Evolutionary conservation across 495 filamentous ascomycete species (phyloP).

Genomic region (Penicillium fimorum): DNA sequence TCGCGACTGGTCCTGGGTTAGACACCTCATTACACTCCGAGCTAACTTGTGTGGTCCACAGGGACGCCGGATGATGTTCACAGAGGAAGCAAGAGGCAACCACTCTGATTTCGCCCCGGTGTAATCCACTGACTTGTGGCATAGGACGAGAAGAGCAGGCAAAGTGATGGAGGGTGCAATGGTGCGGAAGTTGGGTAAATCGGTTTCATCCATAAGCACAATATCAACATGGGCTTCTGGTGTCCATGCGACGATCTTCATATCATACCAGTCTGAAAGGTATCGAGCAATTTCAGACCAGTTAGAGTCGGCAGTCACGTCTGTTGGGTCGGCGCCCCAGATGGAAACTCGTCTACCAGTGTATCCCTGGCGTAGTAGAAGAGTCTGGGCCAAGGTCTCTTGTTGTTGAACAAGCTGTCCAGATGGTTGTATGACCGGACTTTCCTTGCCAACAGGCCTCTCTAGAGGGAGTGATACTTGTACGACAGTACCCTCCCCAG

Average conservation of each 20-base stretch:
- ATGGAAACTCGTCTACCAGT: constrained; percentile 28
- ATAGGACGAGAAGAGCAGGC: constrained; percentile 39
- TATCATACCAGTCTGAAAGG: constrained; percentile 46
- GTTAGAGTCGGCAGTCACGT: constrained; percentile 11
- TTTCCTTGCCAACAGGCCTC: constrained; percentile 32
- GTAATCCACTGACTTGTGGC: constrained; percentile 37
- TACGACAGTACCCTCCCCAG: constrained; percentile 51
- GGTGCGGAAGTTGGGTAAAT: constrained; percentile 24
- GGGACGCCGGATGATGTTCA: constrained; percentile 51
- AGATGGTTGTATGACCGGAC: constrained; percentile 20
- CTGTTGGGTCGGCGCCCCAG: constrained; percentile 25
- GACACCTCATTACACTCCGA: constrained; percentile 45
- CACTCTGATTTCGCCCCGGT: constrained; percentile 29
- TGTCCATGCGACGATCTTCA: constrained; percentile 41
- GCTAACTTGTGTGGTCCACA: constrained; percentile 66
- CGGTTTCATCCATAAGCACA: constrained; percentile 41
- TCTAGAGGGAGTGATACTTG: constrained; percentile 48
- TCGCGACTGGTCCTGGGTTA: constrained; percentile 23
- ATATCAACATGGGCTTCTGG: constrained; percentile 34
- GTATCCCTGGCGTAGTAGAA: constrained; percentile 31
- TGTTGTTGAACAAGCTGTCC: constrained; percentile 21
- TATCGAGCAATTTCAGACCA: constrained; percentile 31
- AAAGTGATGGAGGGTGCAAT: constrained; percentile 16
- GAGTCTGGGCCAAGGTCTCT: constrained; percentile 25
- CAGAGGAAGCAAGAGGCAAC: constrained; percentile 31